Percentiles rank a stretch among this genome's conserved stretches.
Evolutionary conservation across 2,329 filamentous ascomycete species (phyloP).

Genomic region (Cytospora piceae): DNA sequence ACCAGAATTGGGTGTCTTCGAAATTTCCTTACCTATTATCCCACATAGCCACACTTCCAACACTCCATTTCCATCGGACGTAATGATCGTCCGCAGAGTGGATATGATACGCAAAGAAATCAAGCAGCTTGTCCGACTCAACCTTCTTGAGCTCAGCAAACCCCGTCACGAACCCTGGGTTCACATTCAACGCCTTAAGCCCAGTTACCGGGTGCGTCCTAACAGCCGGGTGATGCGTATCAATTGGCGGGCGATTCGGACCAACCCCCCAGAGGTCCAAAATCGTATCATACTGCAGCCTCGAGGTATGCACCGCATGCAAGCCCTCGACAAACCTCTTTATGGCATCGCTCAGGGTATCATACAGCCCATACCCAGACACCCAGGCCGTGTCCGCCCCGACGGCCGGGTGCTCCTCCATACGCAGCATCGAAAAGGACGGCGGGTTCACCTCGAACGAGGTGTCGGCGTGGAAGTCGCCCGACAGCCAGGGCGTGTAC

Average conservation of each 20-base stretch:
- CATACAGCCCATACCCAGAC: conserved; percentile 51
- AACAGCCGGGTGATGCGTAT: conserved; percentile 52
- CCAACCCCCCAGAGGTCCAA: conserved; percentile 48
- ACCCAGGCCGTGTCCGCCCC: conserved; percentile 54
- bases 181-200: conserved; percentile 50
- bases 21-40: conserved; percentile 45
- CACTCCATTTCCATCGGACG: conserved; percentile 54
- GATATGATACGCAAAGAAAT: conserved; percentile 51
- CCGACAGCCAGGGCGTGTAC: conserved; percentile 52
- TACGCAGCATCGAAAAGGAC: conserved; percentile 53
- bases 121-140: conserved; percentile 51
- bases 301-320: conserved; percentile 50
- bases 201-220: conserved; percentile 53
- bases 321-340: conserved; percentile 48
- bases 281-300: conserved; percentile 52
- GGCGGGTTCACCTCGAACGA: conserved; percentile 56
- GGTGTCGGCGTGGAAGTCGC: conserved; percentile 54
- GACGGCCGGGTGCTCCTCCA: conserved; percentile 53
- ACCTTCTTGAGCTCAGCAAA: conserved; percentile 54
- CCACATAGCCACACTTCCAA: conserved; percentile 55
- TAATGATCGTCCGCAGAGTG: conserved; percentile 54
- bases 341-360: conserved; percentile 48
- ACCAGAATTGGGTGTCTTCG: not conserved
- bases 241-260: conserved; percentile 49
- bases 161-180: conserved; percentile 50